Evolutionary conservation across 192 early-diverging fungal genomes (phyloP), one percentile per base, ranked within the genome.

Genomic region (Coemansia sp.): DNA sequence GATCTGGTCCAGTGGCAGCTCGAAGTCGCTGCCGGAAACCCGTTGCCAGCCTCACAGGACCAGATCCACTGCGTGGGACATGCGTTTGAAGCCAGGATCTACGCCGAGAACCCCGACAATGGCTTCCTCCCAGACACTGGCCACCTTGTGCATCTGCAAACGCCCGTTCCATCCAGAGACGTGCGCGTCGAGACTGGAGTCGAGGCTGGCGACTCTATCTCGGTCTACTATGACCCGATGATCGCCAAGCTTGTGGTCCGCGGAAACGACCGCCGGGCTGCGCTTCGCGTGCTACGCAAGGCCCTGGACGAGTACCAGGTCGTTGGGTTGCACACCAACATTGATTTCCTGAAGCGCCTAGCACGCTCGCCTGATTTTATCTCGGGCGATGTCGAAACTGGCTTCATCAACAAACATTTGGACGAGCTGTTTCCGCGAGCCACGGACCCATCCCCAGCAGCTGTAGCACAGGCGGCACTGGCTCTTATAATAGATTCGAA

Each of bases 61-160:
- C 88, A 94, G 20, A 80, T 96, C 24, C 59, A 71, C 26, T 85
- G 91, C 67, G 82, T 88, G 52, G 97, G 95, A 23, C 92, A 93
- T 72, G 91, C 97, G n/a, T 97, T 98, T 72, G 97, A 98, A 82
- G 94, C 97, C 5, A 90, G 96, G 71, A 93, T 98, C 67, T 98
- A 98, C 75, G 96, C 96, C 41, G 96, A 98, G 85, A 95, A 97
- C 82, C 94, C 96, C 1, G 85, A 69, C 67, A 90, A 87, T 59
- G 87, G 92, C 64, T 98, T 98, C 75, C 77, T 97, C 56, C 96
- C 96, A 14, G 95, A 96, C 82, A 94, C 93, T 11, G 96, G 96
- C n/a, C 88, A 86, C 21, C 87, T 98, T 3, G 74, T 89, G 35
- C 91, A 93, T 68, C 74, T 98, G 51, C 69, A 76, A 24, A 92